These are phyloP conservation scores for Pouteria glomerata DNA, from an alignment of 148 eudicot genomes.

Conservation along the genomic window DNA sequence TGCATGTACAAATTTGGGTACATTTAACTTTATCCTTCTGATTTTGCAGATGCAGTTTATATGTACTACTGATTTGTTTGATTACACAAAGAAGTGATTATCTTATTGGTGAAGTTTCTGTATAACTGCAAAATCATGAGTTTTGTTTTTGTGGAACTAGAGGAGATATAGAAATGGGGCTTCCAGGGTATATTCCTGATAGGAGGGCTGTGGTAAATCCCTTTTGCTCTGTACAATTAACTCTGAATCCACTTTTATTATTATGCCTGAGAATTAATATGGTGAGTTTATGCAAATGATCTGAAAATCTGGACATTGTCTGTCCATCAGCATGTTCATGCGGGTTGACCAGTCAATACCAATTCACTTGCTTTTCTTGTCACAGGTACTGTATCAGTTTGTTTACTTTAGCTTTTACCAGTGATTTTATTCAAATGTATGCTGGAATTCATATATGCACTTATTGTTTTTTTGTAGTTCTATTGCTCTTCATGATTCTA, in stretches of 20 bases:
- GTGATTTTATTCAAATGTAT: neutral
- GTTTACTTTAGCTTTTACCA: neutral
- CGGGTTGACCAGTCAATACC: conserved; percentile 72
- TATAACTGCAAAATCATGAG: conserved; percentile 52
- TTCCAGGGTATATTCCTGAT: conserved; percentile 76
- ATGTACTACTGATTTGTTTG: neutral
- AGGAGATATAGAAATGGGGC: conserved; percentile 72
- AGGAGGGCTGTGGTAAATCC: conserved; percentile 66
- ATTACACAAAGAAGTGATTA: conserved; percentile 2
- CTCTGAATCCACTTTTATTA: neutral
- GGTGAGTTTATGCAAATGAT: neutral
- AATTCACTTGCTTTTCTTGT: conserved; percentile 91
- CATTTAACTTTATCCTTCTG: neutral
- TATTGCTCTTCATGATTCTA: conserved; percentile 82
- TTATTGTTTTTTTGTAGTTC: conserved; percentile 44
- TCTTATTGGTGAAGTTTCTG: neutral
- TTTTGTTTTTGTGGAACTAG: conserved; percentile 87
- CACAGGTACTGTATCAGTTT: conserved; percentile 48
- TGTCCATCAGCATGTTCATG: conserved; percentile 69
- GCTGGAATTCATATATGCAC: neutral
- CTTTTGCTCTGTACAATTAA: neutral
- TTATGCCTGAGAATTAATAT: neutral
- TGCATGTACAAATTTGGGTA: neutral
- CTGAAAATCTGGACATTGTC: neutral
- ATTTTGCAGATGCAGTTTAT: conserved; percentile 8